A percentile compares a stretch with the other conserved stretches of the same genome.
These are phyloP conservation scores for Ascodesmis nigricans DNA, from an alignment of 495 filamentous ascomycete genomes.

Conservation along the genomic window DNA sequence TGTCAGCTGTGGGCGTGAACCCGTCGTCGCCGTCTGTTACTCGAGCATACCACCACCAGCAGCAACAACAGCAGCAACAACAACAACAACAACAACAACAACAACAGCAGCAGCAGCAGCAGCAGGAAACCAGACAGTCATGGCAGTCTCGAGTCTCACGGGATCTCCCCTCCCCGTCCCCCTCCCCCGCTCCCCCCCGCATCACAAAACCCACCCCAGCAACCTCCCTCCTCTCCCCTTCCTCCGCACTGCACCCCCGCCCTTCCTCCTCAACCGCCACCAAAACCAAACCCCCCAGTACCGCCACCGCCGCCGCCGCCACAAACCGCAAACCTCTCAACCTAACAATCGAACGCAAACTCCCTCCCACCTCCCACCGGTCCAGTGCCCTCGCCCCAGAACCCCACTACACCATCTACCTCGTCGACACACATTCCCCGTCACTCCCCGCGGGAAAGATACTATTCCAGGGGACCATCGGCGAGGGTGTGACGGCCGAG, in stretches of 20 bases:
- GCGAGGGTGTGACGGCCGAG: slow-evolving; percentile 2
- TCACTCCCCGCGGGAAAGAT: slow-evolving; percentile 11
- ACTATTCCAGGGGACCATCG: slow-evolving; percentile 13
- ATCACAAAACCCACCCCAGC: no score
- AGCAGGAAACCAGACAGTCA: slow-evolving; percentile 3
- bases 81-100: no score
- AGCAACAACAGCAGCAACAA: no score
- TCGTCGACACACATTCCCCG: slow-evolving; percentile 13
- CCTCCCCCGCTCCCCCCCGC: no score
- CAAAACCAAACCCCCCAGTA: neutral
- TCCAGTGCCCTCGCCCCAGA: slow-evolving; percentile 1
- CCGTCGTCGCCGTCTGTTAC: no score
- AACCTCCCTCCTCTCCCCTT: no score
- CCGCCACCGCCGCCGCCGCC: neutral
- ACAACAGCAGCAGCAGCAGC: neutral
- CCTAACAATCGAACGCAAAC: slow-evolving; percentile 4
- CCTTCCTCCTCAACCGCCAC: neutral
- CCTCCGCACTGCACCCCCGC: neutral
- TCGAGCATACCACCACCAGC: no score
- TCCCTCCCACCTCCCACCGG: neutral
- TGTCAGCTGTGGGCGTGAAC: no score
- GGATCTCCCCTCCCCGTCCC: slow-evolving; percentile 10
- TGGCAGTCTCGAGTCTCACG: slow-evolving; percentile 7
- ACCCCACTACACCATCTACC: slow-evolving; percentile 19
- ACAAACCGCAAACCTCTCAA: slow-evolving; percentile 5